These are phyloP conservation scores for Camelina hispida DNA, from an alignment of 345 rosid genomes.

Conservation along the genomic window DNA sequence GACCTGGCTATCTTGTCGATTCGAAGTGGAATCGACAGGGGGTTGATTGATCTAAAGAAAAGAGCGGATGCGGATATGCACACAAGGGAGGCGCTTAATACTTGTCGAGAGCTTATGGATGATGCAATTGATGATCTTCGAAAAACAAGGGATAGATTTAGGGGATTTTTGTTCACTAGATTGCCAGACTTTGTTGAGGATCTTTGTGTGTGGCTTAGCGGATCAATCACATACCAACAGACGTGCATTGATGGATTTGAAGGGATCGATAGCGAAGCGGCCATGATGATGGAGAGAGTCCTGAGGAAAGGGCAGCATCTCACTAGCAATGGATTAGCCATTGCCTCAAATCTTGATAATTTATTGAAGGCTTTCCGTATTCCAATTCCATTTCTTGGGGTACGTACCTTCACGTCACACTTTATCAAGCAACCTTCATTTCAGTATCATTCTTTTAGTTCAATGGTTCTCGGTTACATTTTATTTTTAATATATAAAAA, in stretches of 20 bases:
- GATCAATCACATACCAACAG: constrained; percentile 71
- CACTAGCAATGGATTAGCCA: constrained; percentile 77
- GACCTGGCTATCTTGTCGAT: constrained; percentile 51
- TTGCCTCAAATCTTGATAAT: constrained; percentile 52
- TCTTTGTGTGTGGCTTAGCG: constrained; percentile 75
- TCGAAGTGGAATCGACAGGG: constrained; percentile 49
- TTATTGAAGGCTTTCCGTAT: constrained; percentile 43
- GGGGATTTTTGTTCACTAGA: constrained; percentile 47
- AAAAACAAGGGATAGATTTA: constrained; percentile 51
- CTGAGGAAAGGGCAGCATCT: constrained; percentile 52
- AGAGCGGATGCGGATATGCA: constrained; percentile 60
- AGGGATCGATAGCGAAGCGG: constrained; percentile 56
- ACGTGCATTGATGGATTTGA: constrained; percentile 76
- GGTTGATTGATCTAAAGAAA: constrained; percentile 44
- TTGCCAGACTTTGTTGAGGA: constrained; percentile 51
- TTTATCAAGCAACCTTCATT: not conserved
- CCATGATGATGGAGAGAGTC: constrained; percentile 52
- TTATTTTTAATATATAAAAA: not conserved
- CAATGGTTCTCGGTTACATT: not conserved
- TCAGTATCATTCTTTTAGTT: not conserved
- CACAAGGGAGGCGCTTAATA: constrained; percentile 58
- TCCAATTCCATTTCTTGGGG: constrained; percentile 42
- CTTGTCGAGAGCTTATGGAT: constrained; percentile 59
- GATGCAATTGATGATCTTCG: constrained; percentile 62
- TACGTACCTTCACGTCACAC: constrained; percentile 29